phyloP scores from a whole-genome alignment of 2,329 filamentous ascomycete species.

The Xylariaceae sp. region DNA sequence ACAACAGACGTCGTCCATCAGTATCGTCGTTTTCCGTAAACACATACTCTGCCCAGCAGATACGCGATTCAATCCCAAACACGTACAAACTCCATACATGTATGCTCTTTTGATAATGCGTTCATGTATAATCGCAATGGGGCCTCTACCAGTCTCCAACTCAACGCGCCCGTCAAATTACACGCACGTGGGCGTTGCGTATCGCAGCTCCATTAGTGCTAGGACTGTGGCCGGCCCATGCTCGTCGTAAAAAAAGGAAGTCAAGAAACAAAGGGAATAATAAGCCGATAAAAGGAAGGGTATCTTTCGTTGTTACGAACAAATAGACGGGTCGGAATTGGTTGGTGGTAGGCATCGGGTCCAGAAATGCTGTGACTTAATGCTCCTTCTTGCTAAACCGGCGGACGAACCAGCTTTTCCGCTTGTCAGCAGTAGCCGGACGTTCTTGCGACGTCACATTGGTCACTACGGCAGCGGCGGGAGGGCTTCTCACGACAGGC shows the following conservation, averaged over 20 bases:
- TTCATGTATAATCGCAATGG: conserved; percentile 1
- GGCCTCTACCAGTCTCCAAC: conserved; percentile 1
- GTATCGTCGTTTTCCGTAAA: conserved; percentile 8
- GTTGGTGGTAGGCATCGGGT: conserved; percentile 7
- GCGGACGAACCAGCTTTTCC: conserved; percentile 84
- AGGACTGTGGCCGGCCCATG: conserved; percentile 2
- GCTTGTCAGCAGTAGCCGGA: conserved; percentile 55
- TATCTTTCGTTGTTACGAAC: conserved; percentile 20
- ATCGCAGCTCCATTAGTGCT: background rate
- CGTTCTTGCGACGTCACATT: conserved; percentile 28
- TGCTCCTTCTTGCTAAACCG: conserved; percentile 63
- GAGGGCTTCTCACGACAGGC: conserved; percentile 27
- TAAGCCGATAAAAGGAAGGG: conserved; percentile 12
- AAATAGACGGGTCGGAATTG: conserved; percentile 11
- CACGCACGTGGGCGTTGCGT: conserved; percentile 1
- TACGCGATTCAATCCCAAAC: conserved; percentile 1
- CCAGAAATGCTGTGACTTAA: conserved; percentile 21
- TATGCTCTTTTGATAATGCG: conserved; percentile 9
- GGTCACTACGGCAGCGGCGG: conserved; percentile 19
- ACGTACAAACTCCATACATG: conserved; percentile 14
- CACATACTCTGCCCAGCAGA: conserved; percentile 6
- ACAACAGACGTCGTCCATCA: conserved; percentile 1
- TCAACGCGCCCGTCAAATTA: background rate
- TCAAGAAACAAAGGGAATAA: background rate
- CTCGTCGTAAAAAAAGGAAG: background rate